These are phyloP conservation scores for Brasilioporus rufonigricans DNA, from an alignment of 768 basidiomycete species.

Conservation along the genomic window DNA sequence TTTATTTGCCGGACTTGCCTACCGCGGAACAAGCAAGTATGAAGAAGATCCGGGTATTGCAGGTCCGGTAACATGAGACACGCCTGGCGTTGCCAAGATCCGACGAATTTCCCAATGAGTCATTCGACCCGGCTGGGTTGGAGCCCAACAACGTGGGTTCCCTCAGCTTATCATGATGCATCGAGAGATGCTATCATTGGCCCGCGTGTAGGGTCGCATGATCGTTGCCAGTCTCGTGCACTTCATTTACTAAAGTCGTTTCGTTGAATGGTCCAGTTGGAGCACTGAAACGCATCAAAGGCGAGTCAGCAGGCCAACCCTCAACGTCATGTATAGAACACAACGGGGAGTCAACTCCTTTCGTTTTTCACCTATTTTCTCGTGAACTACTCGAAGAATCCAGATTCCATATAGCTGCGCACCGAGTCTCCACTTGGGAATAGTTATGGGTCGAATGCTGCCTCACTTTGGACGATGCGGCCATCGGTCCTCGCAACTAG, in stretches of 20 bases:
- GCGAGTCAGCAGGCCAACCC: neutral
- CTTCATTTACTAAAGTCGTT: neutral
- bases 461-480: neutral
- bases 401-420: neutral
- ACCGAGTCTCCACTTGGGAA: neutral
- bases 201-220: neutral
- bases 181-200: neutral
- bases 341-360: no score
- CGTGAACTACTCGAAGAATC: neutral
- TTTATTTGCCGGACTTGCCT: constrained; percentile 12
- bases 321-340: neutral
- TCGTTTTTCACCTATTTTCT: neutral
- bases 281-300: neutral
- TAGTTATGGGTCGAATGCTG: neutral
- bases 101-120: neutral
- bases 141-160: constrained; percentile 1
- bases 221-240: neutral
- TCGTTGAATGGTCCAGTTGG: no score
- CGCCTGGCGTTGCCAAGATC: constrained; percentile 19
- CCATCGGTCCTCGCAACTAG: neutral
- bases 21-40: constrained; percentile 9
- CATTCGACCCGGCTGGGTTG: neutral
- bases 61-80: neutral
- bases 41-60: constrained; percentile 12
- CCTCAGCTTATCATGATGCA: no score